Percentiles rank a stretch among this genome's conserved stretches.
phyloP scores from a whole-genome alignment of 805 yeast species.

The Kodamaea kaohsiungensis region DNA sequence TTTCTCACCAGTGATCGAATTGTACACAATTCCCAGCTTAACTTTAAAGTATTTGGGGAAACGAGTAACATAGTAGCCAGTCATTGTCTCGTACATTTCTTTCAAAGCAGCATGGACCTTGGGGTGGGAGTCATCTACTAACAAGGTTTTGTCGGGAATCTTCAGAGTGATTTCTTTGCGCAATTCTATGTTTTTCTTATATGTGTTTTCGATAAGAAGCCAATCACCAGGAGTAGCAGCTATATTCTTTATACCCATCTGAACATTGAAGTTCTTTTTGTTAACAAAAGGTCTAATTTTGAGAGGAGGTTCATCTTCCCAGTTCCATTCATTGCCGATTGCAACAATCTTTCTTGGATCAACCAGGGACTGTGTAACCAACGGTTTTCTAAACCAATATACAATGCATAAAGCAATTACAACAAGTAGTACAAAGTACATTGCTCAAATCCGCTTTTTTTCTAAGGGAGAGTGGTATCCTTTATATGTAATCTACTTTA shows the following conservation, averaged over 20 bases:
- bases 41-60: constrained; percentile 56
- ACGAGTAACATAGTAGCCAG: constrained; percentile 42
- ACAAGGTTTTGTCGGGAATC: constrained; percentile 33
- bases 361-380: not conserved
- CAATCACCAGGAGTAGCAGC: constrained; percentile 49
- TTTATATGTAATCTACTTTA: not conserved
- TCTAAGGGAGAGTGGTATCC: not conserved
- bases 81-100: constrained; percentile 50
- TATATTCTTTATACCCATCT: constrained; percentile 35
- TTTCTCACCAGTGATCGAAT: constrained; percentile 41
- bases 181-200: constrained; percentile 44
- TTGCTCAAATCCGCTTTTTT: not conserved
- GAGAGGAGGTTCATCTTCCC: constrained; percentile 3
- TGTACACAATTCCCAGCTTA: constrained; percentile 25
- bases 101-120: constrained; percentile 36
- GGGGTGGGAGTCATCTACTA: constrained; percentile 16
- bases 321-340: constrained; percentile 18
- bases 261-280: constrained; percentile 35
- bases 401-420: not conserved
- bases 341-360: constrained; percentile 19
- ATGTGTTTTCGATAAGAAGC: constrained; percentile 63
- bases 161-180: constrained; percentile 35
- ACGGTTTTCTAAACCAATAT: not conserved
- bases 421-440: not conserved
- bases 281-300: constrained; percentile 36